phyloP scores from a whole-genome alignment of 2,329 filamentous ascomycete species.

The Albophoma yamanashiensis region DNA sequence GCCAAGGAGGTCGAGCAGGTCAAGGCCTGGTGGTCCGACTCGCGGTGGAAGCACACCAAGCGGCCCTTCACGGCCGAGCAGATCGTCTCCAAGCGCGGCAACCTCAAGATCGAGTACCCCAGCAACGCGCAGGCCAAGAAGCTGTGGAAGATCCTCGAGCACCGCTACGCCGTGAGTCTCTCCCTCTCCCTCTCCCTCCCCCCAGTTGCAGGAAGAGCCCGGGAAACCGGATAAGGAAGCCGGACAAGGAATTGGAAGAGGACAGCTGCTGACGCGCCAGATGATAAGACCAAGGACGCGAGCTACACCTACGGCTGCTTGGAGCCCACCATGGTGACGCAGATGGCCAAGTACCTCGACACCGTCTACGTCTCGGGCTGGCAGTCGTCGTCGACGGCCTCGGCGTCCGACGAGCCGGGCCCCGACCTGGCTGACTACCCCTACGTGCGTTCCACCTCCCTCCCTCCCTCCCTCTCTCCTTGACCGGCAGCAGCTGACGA shows the following conservation, averaged over 20 bases:
- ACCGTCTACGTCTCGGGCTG: conserved; percentile 98
- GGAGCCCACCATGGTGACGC: conserved; percentile 95
- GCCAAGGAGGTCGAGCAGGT: conserved; percentile 76
- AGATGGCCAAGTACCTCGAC: conserved; percentile 98
- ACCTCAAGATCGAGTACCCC: conserved; percentile 81
- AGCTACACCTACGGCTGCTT: conserved; percentile 96
- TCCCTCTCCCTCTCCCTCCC: too few relatives aligned
- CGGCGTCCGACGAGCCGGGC: conserved; percentile 87
- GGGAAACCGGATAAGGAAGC: too few relatives aligned
- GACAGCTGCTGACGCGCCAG: background rate
- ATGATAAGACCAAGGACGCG: conserved; percentile 60
- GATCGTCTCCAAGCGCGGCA: conserved; percentile 91
- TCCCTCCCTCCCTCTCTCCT: too few relatives aligned
- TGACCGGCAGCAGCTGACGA: conserved; percentile 1
- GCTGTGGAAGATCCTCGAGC: conserved; percentile 83
- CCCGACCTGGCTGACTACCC: conserved; percentile 98
- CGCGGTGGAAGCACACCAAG: conserved; percentile 87
- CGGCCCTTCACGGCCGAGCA: conserved; percentile 91
- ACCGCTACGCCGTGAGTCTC: conserved; percentile 63
- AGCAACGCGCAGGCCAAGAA: conserved; percentile 88
- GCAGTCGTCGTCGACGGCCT: conserved; percentile 96
- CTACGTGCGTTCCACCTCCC: too few relatives aligned
- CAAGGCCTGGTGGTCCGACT: conserved; percentile 88
- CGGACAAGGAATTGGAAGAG: background rate
- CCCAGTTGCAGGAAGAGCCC: too few relatives aligned